Evolutionary conservation across 208 protist genomes (phyloP).

Genomic region (Wallacemonas rigidus): DNA sequence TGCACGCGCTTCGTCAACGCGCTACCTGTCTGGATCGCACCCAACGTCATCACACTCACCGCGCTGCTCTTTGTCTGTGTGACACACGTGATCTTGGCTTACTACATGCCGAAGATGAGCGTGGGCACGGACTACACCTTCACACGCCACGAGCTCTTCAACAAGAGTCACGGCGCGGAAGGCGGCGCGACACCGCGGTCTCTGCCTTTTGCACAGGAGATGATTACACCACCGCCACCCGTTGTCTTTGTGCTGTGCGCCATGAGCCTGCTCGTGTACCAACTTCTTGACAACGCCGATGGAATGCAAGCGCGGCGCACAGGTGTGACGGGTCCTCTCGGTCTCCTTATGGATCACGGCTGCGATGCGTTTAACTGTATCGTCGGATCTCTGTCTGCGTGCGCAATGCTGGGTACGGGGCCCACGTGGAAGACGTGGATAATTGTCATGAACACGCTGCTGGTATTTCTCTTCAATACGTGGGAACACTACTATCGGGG

Average conservation of each 20-base stretch:
- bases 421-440: conserved; percentile 75
- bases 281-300: conserved; percentile 94
- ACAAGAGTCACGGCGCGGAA: conserved; percentile 7
- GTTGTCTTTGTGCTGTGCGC: conserved; percentile 76
- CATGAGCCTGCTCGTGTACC: conserved; percentile 66
- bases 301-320: conserved; percentile 93
- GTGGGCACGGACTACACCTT: conserved; percentile 31
- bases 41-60: conserved; percentile 87
- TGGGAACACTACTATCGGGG: conserved; percentile 92
- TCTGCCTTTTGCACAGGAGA: conserved; percentile 32
- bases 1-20: conserved; percentile 40
- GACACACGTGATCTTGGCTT: conserved; percentile 59
- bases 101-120: conserved; percentile 71
- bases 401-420: conserved; percentile 43
- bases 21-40: conserved; percentile 77
- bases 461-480: conserved; percentile 81
- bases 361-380: conserved; percentile 89
- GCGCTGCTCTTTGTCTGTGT: conserved; percentile 72
- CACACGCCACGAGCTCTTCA: conserved; percentile 20
- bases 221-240: conserved; percentile 39
- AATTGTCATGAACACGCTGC: conserved; percentile 51
- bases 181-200: background rate
- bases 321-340: conserved; percentile 89
- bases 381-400: conserved; percentile 54
- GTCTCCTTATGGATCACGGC: conserved; percentile 95